Evolutionary conservation across 495 filamentous ascomycete species (phyloP), one percentile per base, ranked within the genome.

Genomic region (Talaromyces adpressus): DNA sequence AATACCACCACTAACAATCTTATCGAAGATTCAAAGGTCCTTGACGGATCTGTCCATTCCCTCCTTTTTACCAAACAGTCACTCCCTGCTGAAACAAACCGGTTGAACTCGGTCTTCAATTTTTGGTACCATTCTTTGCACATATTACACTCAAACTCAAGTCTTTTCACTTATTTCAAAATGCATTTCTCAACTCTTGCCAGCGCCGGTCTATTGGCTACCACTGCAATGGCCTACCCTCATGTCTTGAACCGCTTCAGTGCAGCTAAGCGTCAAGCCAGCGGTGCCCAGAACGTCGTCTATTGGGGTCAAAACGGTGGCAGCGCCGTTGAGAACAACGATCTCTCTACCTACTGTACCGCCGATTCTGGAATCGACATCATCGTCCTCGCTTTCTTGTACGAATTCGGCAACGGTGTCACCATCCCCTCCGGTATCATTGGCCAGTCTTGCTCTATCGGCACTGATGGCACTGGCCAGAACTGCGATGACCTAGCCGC

Each of bases 201-300:
- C 1, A 87, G 88, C 8, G 72, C 91, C 4, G 78, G 83, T 2
- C 66, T 90, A 5, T 78, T 90, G 5, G 69, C 73, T 29, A 59
- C 79, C 30, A 69, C 71, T 6, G 74, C 74, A 18, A 74, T 82
- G 0, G 75, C 83, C 0, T 70, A 81, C 2, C 74, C 79, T 9
- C 76, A 81, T 9, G 74, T 77, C 9, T 41, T 41, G 32, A 47
- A 45, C 58, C 34, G 32, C 39, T 41, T 60, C 23, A 25, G 32
- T 39, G 34, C 36, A 14, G 39, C 58, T n/a, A 45, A n/a, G 16
- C 32, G 51, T 54, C 51, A 54, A 29, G 51, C 51, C 25, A 54
- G 22, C 11, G 62, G 68, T 7, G 68, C 67, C 12, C 69, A 73
- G 59, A 79, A 71, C 30, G 77, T 79, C 14, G 77, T 77, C n/a